Evolutionary conservation across 2,329 filamentous ascomycete species (phyloP).

Genomic region (Colletotrichum echinochloae): DNA sequence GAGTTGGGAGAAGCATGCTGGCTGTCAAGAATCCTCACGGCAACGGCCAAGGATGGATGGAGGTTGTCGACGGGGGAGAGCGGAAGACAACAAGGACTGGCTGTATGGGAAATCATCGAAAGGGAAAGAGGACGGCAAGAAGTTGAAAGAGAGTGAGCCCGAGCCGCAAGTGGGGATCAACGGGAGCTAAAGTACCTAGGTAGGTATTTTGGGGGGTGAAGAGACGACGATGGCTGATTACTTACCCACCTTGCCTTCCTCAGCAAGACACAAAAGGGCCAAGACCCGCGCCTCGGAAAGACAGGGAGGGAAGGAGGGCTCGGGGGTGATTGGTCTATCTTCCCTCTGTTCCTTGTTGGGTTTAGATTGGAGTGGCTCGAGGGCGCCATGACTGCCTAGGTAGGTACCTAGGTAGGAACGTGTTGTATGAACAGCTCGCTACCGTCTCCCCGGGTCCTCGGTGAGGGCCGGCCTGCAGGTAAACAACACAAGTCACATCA

Average conservation of each 20-base stretch:
- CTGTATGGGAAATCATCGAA: background rate
- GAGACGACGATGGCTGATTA: background rate
- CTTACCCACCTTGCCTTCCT: background rate
- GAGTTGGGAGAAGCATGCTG: background rate
- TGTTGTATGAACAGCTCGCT: conserved; percentile 16
- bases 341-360: conserved; percentile 14
- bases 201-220: background rate
- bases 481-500: conserved; percentile 39
- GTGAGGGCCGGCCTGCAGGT: conserved; percentile 43
- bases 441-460: conserved; percentile 41
- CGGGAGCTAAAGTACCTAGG: conserved; percentile 9
- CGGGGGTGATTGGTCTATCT: conserved; percentile 8
- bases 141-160: conserved; percentile 21
- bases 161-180: conserved; percentile 21
- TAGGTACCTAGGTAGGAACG: too few species aligned
- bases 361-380: conserved; percentile 28
- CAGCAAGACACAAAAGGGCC: background rate
- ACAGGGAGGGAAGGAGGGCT: background rate
- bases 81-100: background rate
- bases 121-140: background rate
- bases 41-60: background rate
- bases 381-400: background rate
- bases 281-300: background rate
- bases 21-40: background rate
- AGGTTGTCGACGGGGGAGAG: background rate